Evolutionary conservation across 495 filamentous ascomycete genomes (phyloP).

Genomic region (Tuber borchii): DNA sequence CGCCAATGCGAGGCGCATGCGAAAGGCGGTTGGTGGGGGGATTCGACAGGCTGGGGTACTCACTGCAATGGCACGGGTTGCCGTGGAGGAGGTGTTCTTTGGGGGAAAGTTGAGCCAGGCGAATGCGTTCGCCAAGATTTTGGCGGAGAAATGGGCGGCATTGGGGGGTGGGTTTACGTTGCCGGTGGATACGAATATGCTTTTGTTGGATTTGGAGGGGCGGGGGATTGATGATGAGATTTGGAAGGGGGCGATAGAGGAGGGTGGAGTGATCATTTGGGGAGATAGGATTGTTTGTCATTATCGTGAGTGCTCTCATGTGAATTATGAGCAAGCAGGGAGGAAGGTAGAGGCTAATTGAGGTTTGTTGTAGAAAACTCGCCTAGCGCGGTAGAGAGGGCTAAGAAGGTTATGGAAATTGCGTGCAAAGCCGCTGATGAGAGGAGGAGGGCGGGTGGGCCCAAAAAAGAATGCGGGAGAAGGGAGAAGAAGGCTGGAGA

Average conservation of each 20-base stretch:
- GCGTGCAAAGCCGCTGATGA: conserved; percentile 22
- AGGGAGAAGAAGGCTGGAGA: background rate
- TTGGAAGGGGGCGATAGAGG: conserved; percentile 48
- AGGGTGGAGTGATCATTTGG: conserved; percentile 51
- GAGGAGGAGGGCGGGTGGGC: conserved; percentile 4
- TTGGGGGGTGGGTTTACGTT: conserved; percentile 56
- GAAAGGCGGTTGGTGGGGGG: conserved; percentile 81
- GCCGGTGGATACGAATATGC: conserved; percentile 84
- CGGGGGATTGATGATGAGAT: conserved; percentile 48
- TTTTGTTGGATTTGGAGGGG: conserved; percentile 73
- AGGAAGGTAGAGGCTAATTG: background rate
- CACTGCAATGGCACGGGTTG: conserved; percentile 55
- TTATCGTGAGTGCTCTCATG: conserved; percentile 45
- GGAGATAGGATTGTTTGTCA: conserved; percentile 57
- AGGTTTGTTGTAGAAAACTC: conserved; percentile 47
- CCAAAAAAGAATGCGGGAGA: background rate
- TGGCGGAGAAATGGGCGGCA: conserved; percentile 58
- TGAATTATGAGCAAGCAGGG: background rate
- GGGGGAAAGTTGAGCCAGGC: conserved; percentile 58
- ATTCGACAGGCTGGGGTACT: conserved; percentile 63
- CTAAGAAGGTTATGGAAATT: conserved; percentile 50
- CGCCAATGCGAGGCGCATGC: conserved; percentile 62
- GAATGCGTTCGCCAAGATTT: conserved; percentile 59
- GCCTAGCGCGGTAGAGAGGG: conserved; percentile 48
- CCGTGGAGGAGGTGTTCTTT: conserved; percentile 64